Conservation (phyloP, 2,329 filamentous ascomycete species). For the Fusarium sp. region DNA sequence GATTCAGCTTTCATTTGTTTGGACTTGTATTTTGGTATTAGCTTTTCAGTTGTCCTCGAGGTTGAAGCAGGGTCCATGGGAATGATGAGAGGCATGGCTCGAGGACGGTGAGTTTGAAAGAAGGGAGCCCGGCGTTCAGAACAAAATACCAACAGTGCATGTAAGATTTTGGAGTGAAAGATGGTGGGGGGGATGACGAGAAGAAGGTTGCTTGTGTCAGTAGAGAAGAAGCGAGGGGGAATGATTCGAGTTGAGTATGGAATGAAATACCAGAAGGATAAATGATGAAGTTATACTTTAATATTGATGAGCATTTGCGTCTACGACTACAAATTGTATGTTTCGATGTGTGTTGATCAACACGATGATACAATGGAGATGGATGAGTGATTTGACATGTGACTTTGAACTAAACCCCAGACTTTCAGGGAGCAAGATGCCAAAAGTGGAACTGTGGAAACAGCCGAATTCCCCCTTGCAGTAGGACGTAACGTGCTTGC, state of each 20-base stretch:
- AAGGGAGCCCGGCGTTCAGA: slow-evolving; percentile 49
- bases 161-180: slow-evolving; percentile 48
- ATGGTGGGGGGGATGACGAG: slow-evolving; percentile 9
- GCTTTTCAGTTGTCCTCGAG: slow-evolving; percentile 36
- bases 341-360: no score
- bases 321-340: background rate
- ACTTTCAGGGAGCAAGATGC: slow-evolving; percentile 20
- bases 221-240: slow-evolving; percentile 19
- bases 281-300: slow-evolving; percentile 17
- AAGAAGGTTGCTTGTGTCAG: slow-evolving; percentile 23
- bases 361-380: no score
- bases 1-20: slow-evolving; percentile 41
- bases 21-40: slow-evolving; percentile 39
- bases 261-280: slow-evolving; percentile 31
- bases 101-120: slow-evolving; percentile 24
- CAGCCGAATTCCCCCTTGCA: slow-evolving; percentile 19
- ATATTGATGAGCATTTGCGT: background rate
- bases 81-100: slow-evolving; percentile 24
- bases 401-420: slow-evolving; percentile 38
- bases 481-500: slow-evolving; percentile 1
- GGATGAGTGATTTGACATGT: slow-evolving; percentile 21
- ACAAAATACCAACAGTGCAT: slow-evolving; percentile 48
- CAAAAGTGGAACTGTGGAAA: slow-evolving; percentile 16
- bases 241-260: slow-evolving; percentile 22
- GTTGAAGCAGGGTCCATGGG: slow-evolving; percentile 15